These are phyloP conservation scores for Eutrema salsugineum DNA, from an alignment of 441 rosid genomes.

Conservation along the genomic window DNA sequence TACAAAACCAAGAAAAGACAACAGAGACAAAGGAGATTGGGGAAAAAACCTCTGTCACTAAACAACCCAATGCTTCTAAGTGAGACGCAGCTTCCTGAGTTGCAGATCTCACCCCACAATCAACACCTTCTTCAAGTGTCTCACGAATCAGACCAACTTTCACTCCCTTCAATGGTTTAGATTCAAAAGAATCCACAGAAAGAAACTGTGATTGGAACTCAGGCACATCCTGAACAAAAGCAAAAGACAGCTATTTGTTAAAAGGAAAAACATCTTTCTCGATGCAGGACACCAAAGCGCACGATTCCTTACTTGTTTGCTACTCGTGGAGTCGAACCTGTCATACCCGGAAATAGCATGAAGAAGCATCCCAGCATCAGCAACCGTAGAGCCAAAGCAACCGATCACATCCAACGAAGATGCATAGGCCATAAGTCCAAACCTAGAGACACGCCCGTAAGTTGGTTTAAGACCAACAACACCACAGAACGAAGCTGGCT, in stretches of 20 bases:
- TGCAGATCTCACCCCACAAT: constrained; percentile 65
- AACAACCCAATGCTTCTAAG: constrained; percentile 82
- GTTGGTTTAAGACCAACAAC: constrained; percentile 94
- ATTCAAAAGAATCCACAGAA: constrained; percentile 41
- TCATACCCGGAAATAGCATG: constrained; percentile 84
- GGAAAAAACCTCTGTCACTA: constrained; percentile 57
- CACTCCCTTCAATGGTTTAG: constrained; percentile 72
- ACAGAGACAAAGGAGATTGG: not conserved
- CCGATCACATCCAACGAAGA: constrained; percentile 93
- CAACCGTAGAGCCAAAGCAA: constrained; percentile 83
- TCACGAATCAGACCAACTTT: constrained; percentile 77
- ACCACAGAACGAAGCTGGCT: constrained; percentile 95
- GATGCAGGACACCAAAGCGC: not conserved
- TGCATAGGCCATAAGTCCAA: constrained; percentile 95
- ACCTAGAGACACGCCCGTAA: constrained; percentile 93
- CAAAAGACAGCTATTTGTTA: not conserved
- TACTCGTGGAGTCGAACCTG: constrained; percentile 78
- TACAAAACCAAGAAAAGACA: not conserved
- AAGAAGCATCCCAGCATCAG: constrained; percentile 87
- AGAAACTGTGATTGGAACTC: constrained; percentile 54
- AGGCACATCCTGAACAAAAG: constrained; percentile 63
- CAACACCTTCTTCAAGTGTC: constrained; percentile 78
- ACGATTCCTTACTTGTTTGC: constrained; percentile 49
- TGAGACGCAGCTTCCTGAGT: constrained; percentile 72
- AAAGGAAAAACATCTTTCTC: not conserved